Conservation (phyloP, 495 filamentous ascomycete species). For the Hypoxylon perforatum region DNA sequence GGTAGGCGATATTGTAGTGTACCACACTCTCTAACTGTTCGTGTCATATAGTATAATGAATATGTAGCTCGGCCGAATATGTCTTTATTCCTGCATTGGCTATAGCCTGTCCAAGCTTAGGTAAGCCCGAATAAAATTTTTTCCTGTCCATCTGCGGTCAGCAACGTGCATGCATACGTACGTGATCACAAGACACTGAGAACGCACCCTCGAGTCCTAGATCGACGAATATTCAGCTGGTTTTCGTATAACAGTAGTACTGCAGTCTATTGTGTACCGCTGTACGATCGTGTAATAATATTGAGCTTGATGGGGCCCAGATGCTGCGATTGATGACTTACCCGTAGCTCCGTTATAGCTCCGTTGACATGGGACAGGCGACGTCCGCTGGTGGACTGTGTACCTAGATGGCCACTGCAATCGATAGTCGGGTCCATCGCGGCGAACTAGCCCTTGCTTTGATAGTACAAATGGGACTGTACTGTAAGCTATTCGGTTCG, state of each 20-base stretch:
- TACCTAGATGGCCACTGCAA: background rate
- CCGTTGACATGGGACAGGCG: constrained; percentile 33
- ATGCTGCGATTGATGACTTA: constrained; percentile 13
- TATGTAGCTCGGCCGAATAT: background rate
- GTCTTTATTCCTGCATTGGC: constrained; percentile 1
- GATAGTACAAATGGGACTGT: background rate
- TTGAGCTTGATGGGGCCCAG: constrained; percentile 10
- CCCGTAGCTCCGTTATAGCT: background rate
- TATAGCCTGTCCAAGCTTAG: constrained; percentile 19
- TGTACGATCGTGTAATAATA: constrained; percentile 22
- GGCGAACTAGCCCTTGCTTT: constrained; percentile 5
- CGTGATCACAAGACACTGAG: constrained; percentile 40
- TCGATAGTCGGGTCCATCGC: constrained; percentile 1
- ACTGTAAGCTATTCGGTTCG: background rate
- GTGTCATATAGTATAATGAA: background rate
- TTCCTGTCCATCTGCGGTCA: constrained; percentile 30
- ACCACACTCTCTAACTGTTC: background rate
- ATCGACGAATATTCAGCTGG: constrained; percentile 22
- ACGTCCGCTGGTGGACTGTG: constrained; percentile 28
- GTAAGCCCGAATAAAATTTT: constrained; percentile 16
- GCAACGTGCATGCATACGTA: constrained; percentile 42
- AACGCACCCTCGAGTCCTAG: constrained; percentile 17
- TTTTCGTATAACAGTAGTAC: constrained; percentile 1
- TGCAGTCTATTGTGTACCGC: constrained; percentile 19
- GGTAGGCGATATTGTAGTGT: background rate